phyloP scores from a whole-genome alignment of 768 basidiomycete species.

The Calocera cornea region DNA sequence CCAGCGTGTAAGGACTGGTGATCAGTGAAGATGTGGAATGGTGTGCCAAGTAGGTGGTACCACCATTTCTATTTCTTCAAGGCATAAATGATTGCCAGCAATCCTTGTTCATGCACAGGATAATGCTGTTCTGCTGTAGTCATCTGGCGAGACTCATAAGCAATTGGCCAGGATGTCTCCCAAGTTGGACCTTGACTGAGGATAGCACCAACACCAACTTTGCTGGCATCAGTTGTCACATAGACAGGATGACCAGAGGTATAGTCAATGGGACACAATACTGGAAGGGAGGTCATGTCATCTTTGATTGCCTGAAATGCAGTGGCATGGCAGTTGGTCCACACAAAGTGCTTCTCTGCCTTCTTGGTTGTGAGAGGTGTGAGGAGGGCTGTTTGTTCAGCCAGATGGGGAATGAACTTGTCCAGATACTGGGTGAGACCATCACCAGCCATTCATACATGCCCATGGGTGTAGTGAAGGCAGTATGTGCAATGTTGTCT shows the following conservation, averaged over 20 bases:
- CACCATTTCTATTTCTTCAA: constrained; percentile 17
- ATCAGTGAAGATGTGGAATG: constrained; percentile 25
- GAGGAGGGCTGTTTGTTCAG: constrained; percentile 21
- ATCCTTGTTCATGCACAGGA: constrained; percentile 29
- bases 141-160: constrained; percentile 24
- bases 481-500: constrained; percentile 13
- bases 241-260: constrained; percentile 22
- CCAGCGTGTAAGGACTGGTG: constrained; percentile 31
- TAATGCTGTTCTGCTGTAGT: constrained; percentile 27
- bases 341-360: constrained; percentile 11
- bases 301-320: constrained; percentile 29
- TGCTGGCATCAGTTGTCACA: constrained; percentile 25
- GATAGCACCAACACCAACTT: constrained; percentile 22
- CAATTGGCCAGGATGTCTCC: constrained; percentile 24
- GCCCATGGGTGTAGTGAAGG: constrained; percentile 9
- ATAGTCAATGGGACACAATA: constrained; percentile 25
- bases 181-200: constrained; percentile 24
- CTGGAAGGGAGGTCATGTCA: constrained; percentile 20
- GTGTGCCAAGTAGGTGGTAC: constrained; percentile 16
- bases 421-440: constrained; percentile 23
- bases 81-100: constrained; percentile 27
- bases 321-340: constrained; percentile 21
- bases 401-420: constrained; percentile 21
- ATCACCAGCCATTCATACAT: constrained; percentile 11
- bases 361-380: constrained; percentile 17